These are phyloP conservation scores for Dactylellina haptotyla DNA, from an alignment of 2,329 filamentous ascomycete genomes.

Conservation along the genomic window DNA sequence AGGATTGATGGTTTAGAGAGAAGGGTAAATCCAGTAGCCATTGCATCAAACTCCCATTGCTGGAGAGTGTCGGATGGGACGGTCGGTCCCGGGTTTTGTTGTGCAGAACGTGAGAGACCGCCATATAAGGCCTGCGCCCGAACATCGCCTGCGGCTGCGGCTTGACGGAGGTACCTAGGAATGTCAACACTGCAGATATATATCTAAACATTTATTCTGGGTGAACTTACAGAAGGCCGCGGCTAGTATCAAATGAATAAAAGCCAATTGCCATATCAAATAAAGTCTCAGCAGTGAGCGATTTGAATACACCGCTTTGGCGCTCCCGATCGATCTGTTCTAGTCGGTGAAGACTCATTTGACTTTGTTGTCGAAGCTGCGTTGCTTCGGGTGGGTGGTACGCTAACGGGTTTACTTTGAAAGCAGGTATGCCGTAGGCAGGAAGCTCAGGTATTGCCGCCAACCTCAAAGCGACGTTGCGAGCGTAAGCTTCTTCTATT, in stretches of 20 bases:
- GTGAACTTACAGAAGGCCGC: conserved; percentile 26
- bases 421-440: conserved; percentile 29
- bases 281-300: conserved; percentile 27
- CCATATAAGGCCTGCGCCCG: conserved; percentile 42
- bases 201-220: not conserved
- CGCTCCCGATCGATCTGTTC: conserved; percentile 46
- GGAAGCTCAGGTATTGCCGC: not conserved
- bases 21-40: conserved; percentile 36
- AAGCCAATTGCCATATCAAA: conserved; percentile 49
- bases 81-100: not conserved
- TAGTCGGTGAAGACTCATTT: conserved; percentile 30
- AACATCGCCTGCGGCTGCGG: conserved; percentile 35
- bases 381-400: conserved; percentile 16
- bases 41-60: conserved; percentile 44
- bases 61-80: conserved; percentile 39
- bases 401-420: not conserved
- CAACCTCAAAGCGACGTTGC: conserved; percentile 36
- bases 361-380: conserved; percentile 3
- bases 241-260: conserved; percentile 35
- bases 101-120: not conserved
- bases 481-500: conserved; percentile 40
- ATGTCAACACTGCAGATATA: not conserved
- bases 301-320: conserved; percentile 22
- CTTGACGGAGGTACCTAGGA: conserved; percentile 32
- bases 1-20: not conserved